Evolutionary conservation across 2,329 filamentous ascomycete genomes (phyloP), one percentile per base, ranked within the genome.

Genomic region (Neoscytalidium dimidiatum): DNA sequence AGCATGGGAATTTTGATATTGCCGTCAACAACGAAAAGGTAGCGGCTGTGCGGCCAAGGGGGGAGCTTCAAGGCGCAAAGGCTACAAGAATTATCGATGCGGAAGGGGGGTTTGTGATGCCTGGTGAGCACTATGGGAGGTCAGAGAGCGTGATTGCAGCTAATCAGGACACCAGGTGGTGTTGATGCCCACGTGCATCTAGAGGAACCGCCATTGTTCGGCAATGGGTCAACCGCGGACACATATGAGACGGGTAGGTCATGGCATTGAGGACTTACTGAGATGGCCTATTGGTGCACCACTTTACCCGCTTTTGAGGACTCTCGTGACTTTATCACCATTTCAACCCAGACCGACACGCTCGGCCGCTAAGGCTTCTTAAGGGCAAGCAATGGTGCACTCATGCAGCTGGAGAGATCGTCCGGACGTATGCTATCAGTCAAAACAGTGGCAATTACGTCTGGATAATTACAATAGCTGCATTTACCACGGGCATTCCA

Each of bases 101-200:
- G 14, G 70, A 80, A 68, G 80, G 79, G 6, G 80, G 75, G n/a
- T 81, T 80, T 71, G 78, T 82, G 6, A 82, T 78, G 74, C 44
- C 43, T 11, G 23, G 21, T 46, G 44, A 26, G 44, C 13, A 8
- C 8, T 1, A 19, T 21, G 11, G 23, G 13, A 11, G 4, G 53
- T 46, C 8, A 21, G 23, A 14, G 26, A 2, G 41, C 71, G 71
- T 71, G 72, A 35, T 44, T 23, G 44, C 41, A 19, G n/a, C 44
- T 48, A 14, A 48, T 13, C 19, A 3, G 4, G 41, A 79, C 79
- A 48, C 3, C 19, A 48, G 44, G 44, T 21, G 79, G 80, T n/a
- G 74, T 82, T 21, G 80, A 83, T 68, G 77, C 78, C 5, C 80
- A 83, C 69, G 80, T 82, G 23, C 80, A 82, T 71, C 75, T 82